These are phyloP conservation scores for Echinosophora koreensis DNA, from an alignment of 306 rosid genomes.

Conservation along the genomic window DNA sequence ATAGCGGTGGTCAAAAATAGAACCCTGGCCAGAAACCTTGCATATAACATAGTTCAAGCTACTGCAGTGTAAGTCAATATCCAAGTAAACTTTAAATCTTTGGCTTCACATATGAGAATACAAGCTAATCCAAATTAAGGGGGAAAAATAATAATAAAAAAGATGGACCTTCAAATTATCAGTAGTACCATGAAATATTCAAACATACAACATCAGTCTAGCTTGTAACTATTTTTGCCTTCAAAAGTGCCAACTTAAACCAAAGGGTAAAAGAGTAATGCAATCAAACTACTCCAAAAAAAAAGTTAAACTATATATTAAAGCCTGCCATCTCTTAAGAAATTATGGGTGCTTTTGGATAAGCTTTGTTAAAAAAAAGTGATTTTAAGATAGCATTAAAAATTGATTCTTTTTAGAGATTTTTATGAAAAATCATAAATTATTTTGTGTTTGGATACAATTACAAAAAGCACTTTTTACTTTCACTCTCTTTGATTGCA, in stretches of 20 bases:
- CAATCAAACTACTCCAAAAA: neutral
- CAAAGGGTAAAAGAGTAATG: neutral
- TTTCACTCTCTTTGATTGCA: no score
- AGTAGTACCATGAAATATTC: slow-evolving; percentile 5
- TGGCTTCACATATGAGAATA: neutral
- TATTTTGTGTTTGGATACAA: no score
- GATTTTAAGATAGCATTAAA: no score
- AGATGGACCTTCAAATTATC: neutral
- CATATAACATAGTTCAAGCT: slow-evolving; percentile 61
- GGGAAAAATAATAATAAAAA: neutral
- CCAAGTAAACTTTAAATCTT: slow-evolving; percentile 18
- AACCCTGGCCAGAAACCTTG: slow-evolving; percentile 60
- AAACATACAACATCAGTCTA: neutral
- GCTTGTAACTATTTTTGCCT: slow-evolving; percentile 4
- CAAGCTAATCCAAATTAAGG: slow-evolving; percentile 1
- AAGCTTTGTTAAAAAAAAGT: no score
- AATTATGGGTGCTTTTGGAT: neutral
- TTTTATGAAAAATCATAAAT: no score
- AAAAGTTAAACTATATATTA: neutral
- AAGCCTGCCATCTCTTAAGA: neutral
- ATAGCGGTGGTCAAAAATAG: slow-evolving; percentile 25
- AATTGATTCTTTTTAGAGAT: no score
- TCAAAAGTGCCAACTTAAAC: slow-evolving; percentile 8
- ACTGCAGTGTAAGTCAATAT: slow-evolving; percentile 54
- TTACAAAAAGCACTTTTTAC: no score